Evolutionary conservation across 495 filamentous ascomycete genomes (phyloP).

Genomic region (Viridothelium virens): DNA sequence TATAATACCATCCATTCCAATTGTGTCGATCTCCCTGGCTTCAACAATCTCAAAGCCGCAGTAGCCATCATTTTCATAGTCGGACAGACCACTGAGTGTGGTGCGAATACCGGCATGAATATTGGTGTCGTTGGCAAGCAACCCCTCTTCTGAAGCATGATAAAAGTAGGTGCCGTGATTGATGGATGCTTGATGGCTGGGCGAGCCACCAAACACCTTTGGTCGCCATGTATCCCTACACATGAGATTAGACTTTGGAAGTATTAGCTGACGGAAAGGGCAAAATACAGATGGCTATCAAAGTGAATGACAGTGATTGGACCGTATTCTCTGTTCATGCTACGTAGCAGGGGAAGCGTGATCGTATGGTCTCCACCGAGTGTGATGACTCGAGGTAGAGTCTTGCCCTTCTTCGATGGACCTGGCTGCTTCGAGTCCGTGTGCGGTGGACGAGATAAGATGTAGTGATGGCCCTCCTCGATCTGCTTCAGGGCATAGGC

Average conservation of each 20-base stretch:
- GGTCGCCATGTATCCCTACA: constrained; percentile 54
- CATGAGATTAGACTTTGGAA: not conserved
- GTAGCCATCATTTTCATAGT: constrained; percentile 75
- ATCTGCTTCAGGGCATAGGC: constrained; percentile 39
- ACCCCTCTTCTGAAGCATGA: constrained; percentile 59
- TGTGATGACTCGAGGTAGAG: constrained; percentile 41
- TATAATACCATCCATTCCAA: constrained; percentile 66
- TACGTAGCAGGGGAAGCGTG: constrained; percentile 50
- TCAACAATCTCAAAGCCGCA: constrained; percentile 78
- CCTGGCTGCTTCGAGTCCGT: constrained; percentile 46
- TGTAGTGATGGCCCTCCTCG: constrained; percentile 39
- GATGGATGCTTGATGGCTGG: constrained; percentile 56
- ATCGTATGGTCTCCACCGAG: constrained; percentile 55
- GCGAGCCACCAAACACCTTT: constrained; percentile 59
- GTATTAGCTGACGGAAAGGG: not conserved
- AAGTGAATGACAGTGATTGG: constrained; percentile 41
- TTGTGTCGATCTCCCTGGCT: constrained; percentile 69
- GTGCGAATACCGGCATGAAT: constrained; percentile 85
- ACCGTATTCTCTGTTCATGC: constrained; percentile 37
- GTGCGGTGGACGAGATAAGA: constrained; percentile 35
- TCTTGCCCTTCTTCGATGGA: constrained; percentile 48
- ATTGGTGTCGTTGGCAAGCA: constrained; percentile 71
- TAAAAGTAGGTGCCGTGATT: constrained; percentile 86
- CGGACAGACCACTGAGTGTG: constrained; percentile 59
- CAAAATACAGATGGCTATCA: constrained; percentile 39